Base-by-base conservation (phyloP, 192 early-diverging fungal species). In the Backusella psychrophila region DNA sequence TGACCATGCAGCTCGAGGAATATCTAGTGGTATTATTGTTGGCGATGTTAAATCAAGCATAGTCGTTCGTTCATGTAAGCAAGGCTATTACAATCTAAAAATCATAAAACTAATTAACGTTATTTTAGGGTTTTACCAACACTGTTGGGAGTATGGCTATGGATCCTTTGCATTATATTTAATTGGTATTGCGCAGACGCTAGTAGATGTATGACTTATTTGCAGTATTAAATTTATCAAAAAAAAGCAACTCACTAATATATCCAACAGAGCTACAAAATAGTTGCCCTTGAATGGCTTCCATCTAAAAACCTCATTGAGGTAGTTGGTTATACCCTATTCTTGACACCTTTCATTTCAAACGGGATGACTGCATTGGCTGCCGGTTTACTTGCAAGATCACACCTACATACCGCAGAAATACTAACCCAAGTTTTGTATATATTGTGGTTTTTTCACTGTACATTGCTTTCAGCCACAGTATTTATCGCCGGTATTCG, bases 111-210 rank as follows among this genome's bases (percentile, higher is more conserved):
- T 21, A 46, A 59, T 65, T 26, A 31, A n/a, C 15, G 21, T 21
- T 21, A 36, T 23, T 42, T 26, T 63, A 77, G 75, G 75, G 38
- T 59, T 79, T 41, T 79, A 75, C 19, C 73, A 79, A 66, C 67
- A 75, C n/a, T 68, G 73, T 63, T 79, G 78, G 78, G 73, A 79
- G 41, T 75, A 53, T 74, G 78, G 78, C 4, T 79, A 71, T 72
- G 78, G 65, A 21, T 73, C 67, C 3, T 79, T 73, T 66, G 69
- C 74, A 6, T 63, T 79, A 6, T 79, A 79, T 66, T 38, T 75
- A 15, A 56, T 79, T 41, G 78, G 78, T 33, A 79, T 79, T 71
- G 78, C 78, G 14, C 78, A 79, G 74, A 79, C 78, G 17, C 38
- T 79, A 56, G 66, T 74, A 59, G 78, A 75, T 59, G 78, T 79